Evolutionary conservation across 306 rosid species (phyloP), one percentile per base, ranked within the genome.

Genomic region (Ormosia emarginata): DNA sequence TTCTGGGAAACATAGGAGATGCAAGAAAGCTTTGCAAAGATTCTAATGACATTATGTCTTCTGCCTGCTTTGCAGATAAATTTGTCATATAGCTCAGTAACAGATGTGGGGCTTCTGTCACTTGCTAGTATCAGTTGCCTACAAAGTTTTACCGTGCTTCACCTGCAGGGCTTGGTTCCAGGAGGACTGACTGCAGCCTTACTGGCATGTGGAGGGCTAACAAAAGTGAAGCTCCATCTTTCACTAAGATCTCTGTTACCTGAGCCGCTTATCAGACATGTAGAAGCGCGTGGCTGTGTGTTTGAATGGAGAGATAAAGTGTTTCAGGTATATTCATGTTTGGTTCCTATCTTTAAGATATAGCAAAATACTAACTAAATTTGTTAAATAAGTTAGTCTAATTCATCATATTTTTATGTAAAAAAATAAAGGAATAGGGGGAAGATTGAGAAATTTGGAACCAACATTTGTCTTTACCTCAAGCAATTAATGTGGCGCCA

Each of bases 231-330:
- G 94, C 96, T 95, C 53, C 99, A 95, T 18, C 67, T 86, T 30
- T 88, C 92, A 63, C 84, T 92, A 58, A 90, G 89, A 83, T 75
- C 88, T 11, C 47, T 65, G 67, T 81, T 95, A 12, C 96, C 99
- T 0, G 86, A 78, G 68, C 74, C 81, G 44, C 93, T 95, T 77
- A 85, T 92, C 32, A 80, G 81, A 72, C 97, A 93, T 68, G 79
- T 95, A 15, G 98, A 95, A 90, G 91, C 92, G 0, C 93, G 98
- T 0, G 99, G 99, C 14, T 95, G 98, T 15, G 70, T 81, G 46
- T 88, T 95, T 82, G 94, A 93, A 74, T 95, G 99, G 99, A 87
- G 98, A 67, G 91, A 95, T 13, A 95, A 95, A 82, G 84, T 78
- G 65, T 95, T 93, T 80, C 90, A 87, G 91, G 99, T 95, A 89